Conservation (phyloP, 2,329 filamentous ascomycete species). For the Aspergillus flavus region DNA sequence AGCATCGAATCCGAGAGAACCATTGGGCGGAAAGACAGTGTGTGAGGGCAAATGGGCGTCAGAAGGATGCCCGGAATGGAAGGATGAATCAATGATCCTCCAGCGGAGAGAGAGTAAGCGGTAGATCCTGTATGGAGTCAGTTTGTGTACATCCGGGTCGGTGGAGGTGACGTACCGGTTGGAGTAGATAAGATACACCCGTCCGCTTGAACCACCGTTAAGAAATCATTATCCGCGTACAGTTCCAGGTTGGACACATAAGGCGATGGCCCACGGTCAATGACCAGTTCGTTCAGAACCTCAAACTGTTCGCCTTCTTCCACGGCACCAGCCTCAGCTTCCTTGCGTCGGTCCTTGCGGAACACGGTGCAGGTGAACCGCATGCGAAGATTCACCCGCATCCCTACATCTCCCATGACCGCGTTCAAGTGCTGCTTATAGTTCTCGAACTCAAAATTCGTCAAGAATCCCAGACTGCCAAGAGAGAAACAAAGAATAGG, state of each 20-base stretch:
- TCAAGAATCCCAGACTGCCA: slow-evolving; percentile 91
- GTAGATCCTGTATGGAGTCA: slow-evolving; percentile 63
- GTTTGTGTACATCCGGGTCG: background rate
- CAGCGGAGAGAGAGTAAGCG: slow-evolving; percentile 93
- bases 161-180: slow-evolving; percentile 62
- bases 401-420: slow-evolving; percentile 91
- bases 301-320: slow-evolving; percentile 96
- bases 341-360: slow-evolving; percentile 60
- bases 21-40: slow-evolving; percentile 96
- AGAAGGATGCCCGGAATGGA: slow-evolving; percentile 96
- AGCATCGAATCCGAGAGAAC: slow-evolving; percentile 93
- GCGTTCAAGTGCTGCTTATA: slow-evolving; percentile 86
- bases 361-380: slow-evolving; percentile 98
- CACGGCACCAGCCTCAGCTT: slow-evolving; percentile 58
- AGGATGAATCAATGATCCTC: slow-evolving; percentile 92
- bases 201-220: slow-evolving; percentile 95
- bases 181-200: slow-evolving; percentile 98
- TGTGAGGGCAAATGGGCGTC: slow-evolving; percentile 97
- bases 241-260: slow-evolving; percentile 97
- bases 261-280: slow-evolving; percentile 92
- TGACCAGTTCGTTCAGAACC: slow-evolving; percentile 97
- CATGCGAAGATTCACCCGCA: slow-evolving; percentile 98
- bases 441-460: slow-evolving; percentile 91
- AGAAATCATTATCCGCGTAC: slow-evolving; percentile 90
- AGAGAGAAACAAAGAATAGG: slow-evolving; percentile 90